Conservation (phyloP, 768 basidiomycete genomes). For the Termitomyces sp. region DNA sequence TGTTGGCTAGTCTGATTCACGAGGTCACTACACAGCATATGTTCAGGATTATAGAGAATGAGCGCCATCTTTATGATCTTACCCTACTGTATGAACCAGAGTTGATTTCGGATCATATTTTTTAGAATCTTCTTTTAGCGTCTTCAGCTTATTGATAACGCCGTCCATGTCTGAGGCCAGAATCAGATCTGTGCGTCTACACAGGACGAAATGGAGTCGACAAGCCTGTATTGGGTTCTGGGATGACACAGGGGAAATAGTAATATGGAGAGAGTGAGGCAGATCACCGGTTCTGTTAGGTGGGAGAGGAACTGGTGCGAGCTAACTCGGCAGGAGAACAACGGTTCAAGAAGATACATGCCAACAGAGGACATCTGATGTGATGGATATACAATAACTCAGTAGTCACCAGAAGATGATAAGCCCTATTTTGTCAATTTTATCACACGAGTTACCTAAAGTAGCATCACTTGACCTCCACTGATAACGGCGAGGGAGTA, state of each 20-base stretch:
- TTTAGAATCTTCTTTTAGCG: neutral
- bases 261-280: neutral
- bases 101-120: neutral
- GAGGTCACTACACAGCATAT: neutral
- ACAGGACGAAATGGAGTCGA: neutral
- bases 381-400: neutral
- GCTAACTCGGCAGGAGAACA: neutral
- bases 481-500: neutral
- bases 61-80: neutral
- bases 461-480: neutral
- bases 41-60: neutral
- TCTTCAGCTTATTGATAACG: neutral
- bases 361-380: neutral
- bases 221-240: neutral
- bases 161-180: neutral
- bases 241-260: neutral
- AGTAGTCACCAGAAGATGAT: too few relatives aligned
- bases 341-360: too few relatives aligned
- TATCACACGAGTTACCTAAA: neutral
- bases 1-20: conserved; percentile 7
- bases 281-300: neutral
- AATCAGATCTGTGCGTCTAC: neutral
- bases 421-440: neutral
- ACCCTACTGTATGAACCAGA: conserved; percentile 6
- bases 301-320: neutral